phyloP scores from a whole-genome alignment of 208 protist genomes.

The Leishmania martiniquensis region DNA sequence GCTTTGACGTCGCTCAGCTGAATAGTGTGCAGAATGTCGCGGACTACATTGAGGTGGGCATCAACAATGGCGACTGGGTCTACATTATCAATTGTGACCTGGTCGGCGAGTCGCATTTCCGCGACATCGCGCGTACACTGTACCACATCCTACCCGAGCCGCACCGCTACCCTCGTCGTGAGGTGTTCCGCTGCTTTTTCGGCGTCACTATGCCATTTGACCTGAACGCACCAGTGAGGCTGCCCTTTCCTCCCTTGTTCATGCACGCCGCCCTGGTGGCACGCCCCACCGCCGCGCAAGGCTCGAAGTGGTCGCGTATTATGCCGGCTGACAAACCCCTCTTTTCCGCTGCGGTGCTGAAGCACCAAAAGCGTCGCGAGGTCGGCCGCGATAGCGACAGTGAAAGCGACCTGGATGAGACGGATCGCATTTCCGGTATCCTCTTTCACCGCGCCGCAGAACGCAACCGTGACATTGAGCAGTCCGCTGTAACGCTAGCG shows the following conservation, averaged over 20 bases:
- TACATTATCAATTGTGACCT: conserved; percentile 81
- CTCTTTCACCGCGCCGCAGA: conserved; percentile 85
- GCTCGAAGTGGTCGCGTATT: conserved; percentile 66
- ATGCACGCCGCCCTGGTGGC: conserved; percentile 75
- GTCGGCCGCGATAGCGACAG: conserved; percentile 83
- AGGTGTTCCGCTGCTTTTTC: conserved; percentile 86
- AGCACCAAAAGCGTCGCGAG: conserved; percentile 58
- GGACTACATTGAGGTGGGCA: conserved; percentile 90
- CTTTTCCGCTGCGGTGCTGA: conserved; percentile 41
- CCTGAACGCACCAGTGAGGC: conserved; percentile 49
- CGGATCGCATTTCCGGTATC: conserved; percentile 65
- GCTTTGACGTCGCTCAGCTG: conserved; percentile 63
- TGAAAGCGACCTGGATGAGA: conserved; percentile 85
- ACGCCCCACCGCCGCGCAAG: conserved; percentile 30
- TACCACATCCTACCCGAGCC: conserved; percentile 80
- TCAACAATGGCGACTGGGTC: conserved; percentile 92
- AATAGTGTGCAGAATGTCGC: conserved; percentile 74
- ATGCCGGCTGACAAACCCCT: conserved; percentile 56
- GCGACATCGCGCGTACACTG: conserved; percentile 74
- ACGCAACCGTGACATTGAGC: conserved; percentile 59
- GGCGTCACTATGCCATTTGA: conserved; percentile 66
- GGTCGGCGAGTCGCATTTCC: conserved; percentile 59
- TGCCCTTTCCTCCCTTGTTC: conserved; percentile 81
- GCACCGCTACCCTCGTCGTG: conserved; percentile 74
- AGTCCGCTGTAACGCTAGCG: conserved; percentile 52